Evolutionary conservation across 2,329 filamentous ascomycete genomes (phyloP).

Genomic region (Dactylellina leptospora): DNA sequence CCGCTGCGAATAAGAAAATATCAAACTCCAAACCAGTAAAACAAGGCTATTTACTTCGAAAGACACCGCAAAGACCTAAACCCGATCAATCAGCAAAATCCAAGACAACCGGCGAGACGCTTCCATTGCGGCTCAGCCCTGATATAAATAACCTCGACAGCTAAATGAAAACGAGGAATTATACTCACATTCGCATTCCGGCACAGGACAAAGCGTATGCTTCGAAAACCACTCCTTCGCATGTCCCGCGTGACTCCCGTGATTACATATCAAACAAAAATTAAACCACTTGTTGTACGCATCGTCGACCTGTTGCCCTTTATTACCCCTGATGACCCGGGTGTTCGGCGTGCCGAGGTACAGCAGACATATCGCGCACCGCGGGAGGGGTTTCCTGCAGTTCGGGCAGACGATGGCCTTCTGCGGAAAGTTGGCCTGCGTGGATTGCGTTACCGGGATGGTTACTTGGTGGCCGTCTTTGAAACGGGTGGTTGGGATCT

Average conservation of each 20-base stretch:
- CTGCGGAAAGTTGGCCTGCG: conserved; percentile 38
- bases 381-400: conserved; percentile 72
- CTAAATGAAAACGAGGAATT: neutral
- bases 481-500: conserved; percentile 48
- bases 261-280: conserved; percentile 74
- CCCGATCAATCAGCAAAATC: neutral
- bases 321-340: conserved; percentile 64
- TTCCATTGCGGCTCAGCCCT: neutral
- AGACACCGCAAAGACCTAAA: conserved; percentile 50
- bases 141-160: neutral
- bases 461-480: conserved; percentile 60
- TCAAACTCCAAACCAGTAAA: neutral
- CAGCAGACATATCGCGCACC: conserved; percentile 74
- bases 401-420: conserved; percentile 71
- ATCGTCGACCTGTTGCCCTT: conserved; percentile 64
- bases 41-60: conserved; percentile 37
- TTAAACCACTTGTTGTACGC: conserved; percentile 65
- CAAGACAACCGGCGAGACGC: neutral
- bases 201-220: conserved; percentile 73
- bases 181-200: conserved; percentile 73
- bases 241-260: conserved; percentile 74
- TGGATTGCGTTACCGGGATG: conserved; percentile 64
- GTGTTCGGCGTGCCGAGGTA: conserved; percentile 71
- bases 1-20: neutral
- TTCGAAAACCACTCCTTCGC: conserved; percentile 73